A percentile compares a stretch with the other conserved stretches of the same genome.
phyloP scores from a whole-genome alignment of 805 yeast species.

The Monosporozyma aquatica region DNA sequence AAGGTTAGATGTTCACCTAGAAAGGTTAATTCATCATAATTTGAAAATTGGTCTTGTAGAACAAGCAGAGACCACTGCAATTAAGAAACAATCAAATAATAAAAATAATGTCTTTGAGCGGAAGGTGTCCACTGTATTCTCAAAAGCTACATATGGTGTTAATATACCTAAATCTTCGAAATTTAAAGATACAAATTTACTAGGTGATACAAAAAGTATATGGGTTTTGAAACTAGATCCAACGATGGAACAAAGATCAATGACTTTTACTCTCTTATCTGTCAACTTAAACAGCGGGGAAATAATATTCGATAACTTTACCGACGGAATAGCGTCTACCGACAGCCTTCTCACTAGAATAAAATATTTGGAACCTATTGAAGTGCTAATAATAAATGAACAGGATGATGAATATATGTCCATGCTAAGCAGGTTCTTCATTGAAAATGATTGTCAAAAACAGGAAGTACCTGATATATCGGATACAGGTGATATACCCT shows the following conservation, averaged over 20 bases:
- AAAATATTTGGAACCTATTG: constrained; percentile 68
- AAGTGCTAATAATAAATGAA: constrained; percentile 37
- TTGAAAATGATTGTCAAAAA: constrained; percentile 1
- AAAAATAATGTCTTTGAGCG: constrained; percentile 56
- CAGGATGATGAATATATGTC: neutral
- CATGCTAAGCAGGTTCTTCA: neutral
- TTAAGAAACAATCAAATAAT: constrained; percentile 45
- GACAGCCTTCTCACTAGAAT: constrained; percentile 65
- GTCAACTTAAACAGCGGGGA: constrained; percentile 75
- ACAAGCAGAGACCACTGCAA: constrained; percentile 73
- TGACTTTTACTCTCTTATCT: constrained; percentile 30
- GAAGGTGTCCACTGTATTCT: constrained; percentile 59
- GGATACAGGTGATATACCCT: neutral
- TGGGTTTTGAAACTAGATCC: constrained; percentile 17
- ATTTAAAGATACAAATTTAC: constrained; percentile 32
- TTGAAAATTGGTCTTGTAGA: constrained; percentile 79
- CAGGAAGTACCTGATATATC: neutral
- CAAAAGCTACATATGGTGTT: constrained; percentile 65
- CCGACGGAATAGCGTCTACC: constrained; percentile 44
- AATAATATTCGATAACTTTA: constrained; percentile 60
- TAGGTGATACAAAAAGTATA: constrained; percentile 24
- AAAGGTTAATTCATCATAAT: constrained; percentile 62
- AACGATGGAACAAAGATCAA: constrained; percentile 14
- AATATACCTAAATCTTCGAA: constrained; percentile 35
- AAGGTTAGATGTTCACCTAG: constrained; percentile 65